Conservation (phyloP, 2,329 filamentous ascomycete genomes). For the Penicillium occitanis region DNA sequence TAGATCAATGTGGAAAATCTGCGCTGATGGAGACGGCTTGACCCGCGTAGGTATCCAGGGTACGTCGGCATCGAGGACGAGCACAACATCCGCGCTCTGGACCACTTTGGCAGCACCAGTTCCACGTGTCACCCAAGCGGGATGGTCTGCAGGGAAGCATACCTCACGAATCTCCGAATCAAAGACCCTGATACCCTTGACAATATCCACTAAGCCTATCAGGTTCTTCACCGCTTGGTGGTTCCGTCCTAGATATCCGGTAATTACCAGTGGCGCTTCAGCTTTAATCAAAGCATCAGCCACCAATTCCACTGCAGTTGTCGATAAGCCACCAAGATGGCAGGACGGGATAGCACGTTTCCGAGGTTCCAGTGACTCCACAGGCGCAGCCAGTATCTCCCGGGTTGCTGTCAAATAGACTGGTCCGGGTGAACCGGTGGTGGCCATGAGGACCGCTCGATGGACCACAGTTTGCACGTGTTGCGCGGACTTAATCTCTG, state of each 20-base stretch:
- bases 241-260: constrained; percentile 50
- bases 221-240: constrained; percentile 42
- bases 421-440: constrained; percentile 70
- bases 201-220: constrained; percentile 46
- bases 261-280: constrained; percentile 49
- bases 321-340: constrained; percentile 60
- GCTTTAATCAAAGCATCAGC: constrained; percentile 43
- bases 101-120: constrained; percentile 73
- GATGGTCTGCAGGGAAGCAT: constrained; percentile 44
- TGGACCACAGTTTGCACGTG: constrained; percentile 88
- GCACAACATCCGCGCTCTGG: constrained; percentile 72
- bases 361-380: constrained; percentile 64
- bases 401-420: constrained; percentile 75
- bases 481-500: constrained; percentile 74
- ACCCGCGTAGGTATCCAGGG: constrained; percentile 81
- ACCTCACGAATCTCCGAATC: constrained; percentile 52
- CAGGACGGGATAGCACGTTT: constrained; percentile 68
- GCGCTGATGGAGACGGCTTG: constrained; percentile 54
- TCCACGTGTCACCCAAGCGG: constrained; percentile 64
- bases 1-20: constrained; percentile 63
- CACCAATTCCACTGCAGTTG: constrained; percentile 43
- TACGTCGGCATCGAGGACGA: constrained; percentile 83
- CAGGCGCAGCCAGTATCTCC: constrained; percentile 79
- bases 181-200: constrained; percentile 49
- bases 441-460: constrained; percentile 75